Percentiles rank a stretch among this genome's conserved stretches.
These are phyloP conservation scores for Chrysoporthe deuterocubensis DNA, from an alignment of 2,329 filamentous ascomycete species.

Conservation along the genomic window DNA sequence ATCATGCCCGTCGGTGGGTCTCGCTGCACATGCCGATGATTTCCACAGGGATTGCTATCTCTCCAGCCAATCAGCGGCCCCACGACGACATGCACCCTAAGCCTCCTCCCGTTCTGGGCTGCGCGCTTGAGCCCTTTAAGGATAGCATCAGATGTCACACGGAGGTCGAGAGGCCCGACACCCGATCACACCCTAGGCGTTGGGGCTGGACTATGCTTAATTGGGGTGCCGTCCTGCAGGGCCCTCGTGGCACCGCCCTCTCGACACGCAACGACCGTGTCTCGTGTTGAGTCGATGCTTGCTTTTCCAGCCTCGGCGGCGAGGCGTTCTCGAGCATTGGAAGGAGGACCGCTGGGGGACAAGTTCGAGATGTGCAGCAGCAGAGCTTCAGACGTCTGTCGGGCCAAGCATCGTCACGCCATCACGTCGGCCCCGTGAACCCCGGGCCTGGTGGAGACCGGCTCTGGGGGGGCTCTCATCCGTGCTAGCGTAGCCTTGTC, in stretches of 20 bases:
- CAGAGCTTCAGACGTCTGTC: not conserved
- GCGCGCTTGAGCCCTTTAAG: not conserved
- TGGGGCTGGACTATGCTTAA: not conserved
- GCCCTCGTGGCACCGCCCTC: conserved; percentile 10
- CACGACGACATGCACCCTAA: not conserved
- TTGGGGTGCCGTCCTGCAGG: not conserved
- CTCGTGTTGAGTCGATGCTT: not conserved
- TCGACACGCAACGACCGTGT: conserved; percentile 11
- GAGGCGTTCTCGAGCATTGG: not conserved
- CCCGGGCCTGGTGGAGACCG: not conserved
- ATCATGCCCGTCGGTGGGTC: conserved; percentile 21
- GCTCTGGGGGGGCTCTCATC: not conserved
- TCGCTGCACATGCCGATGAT: conserved; percentile 7
- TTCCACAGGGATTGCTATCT: conserved; percentile 6
- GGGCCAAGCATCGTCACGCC: not conserved
- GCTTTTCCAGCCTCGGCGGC: not conserved
- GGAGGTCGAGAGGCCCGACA: conserved; percentile 18
- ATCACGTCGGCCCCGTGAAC: conserved; percentile 1
- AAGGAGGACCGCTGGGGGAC: not conserved
- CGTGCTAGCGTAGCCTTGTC: not conserved
- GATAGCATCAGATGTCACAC: conserved; percentile 4
- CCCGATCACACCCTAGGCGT: conserved; percentile 14
- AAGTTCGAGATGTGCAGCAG: not conserved
- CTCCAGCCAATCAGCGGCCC: conserved; percentile 9
- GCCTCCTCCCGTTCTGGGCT: conserved; percentile 11